phyloP scores from a whole-genome alignment of 2,329 filamentous ascomycete genomes.

The Nemania sp. region DNA sequence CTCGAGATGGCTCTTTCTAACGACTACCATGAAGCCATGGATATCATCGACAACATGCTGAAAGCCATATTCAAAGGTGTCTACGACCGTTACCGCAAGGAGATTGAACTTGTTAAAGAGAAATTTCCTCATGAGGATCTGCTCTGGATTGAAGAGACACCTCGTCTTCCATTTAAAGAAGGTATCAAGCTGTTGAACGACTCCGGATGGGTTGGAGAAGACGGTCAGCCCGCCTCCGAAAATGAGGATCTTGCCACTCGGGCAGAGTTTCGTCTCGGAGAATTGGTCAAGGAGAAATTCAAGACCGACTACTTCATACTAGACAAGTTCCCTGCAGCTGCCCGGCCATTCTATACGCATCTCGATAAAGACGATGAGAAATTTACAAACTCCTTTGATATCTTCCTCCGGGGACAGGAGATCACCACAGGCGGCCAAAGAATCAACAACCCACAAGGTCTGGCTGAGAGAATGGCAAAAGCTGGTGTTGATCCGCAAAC shows the following conservation, averaged over 20 bases:
- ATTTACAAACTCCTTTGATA: conserved; percentile 89
- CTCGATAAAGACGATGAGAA: conserved; percentile 60
- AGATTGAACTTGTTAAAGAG: conserved; percentile 78
- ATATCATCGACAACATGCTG: conserved; percentile 76
- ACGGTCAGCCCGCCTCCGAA: conserved; percentile 70
- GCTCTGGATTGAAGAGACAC: conserved; percentile 83
- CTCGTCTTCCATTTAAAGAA: conserved; percentile 77
- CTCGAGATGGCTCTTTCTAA: conserved; percentile 89
- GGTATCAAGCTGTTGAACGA: conserved; percentile 80
- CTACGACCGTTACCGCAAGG: conserved; percentile 66
- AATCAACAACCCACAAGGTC: conserved; percentile 77
- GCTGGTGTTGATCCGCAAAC: conserved; percentile 76
- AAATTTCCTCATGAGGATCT: conserved; percentile 87
- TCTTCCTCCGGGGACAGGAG: conserved; percentile 91
- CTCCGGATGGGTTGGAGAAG: conserved; percentile 75
- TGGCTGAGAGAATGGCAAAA: conserved; percentile 77
- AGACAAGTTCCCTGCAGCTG: conserved; percentile 86
- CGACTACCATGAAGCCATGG: conserved; percentile 86
- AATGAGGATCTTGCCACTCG: conserved; percentile 82
- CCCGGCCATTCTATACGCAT: conserved; percentile 90
- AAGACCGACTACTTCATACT: conserved; percentile 90
- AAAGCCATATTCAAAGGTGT: conserved; percentile 77
- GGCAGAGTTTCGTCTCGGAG: conserved; percentile 83
- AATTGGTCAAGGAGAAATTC: conserved; percentile 83
- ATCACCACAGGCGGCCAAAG: conserved; percentile 91